Evolutionary conservation across 2,329 filamentous ascomycete species (phyloP).

Genomic region (Colletotrichum spinosum): DNA sequence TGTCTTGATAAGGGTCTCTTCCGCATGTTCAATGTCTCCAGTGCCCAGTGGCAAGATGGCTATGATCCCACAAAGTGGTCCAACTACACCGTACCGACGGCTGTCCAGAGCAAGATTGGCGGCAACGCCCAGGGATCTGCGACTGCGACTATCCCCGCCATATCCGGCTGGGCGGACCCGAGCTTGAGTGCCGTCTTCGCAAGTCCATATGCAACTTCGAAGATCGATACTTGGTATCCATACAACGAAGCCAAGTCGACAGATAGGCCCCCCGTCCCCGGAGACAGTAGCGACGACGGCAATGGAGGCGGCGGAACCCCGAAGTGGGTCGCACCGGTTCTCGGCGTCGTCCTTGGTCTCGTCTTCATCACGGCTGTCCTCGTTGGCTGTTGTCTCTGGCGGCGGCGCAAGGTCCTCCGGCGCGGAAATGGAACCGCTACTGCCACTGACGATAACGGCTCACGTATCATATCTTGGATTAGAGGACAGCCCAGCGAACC

Average conservation of each 20-base stretch:
- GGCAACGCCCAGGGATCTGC: constrained; percentile 75
- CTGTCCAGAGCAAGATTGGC: constrained; percentile 74
- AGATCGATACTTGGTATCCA: constrained; percentile 71
- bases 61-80: constrained; percentile 75
- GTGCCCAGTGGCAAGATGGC: constrained; percentile 73
- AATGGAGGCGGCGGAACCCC: constrained; percentile 57
- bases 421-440: constrained; percentile 51
- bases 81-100: constrained; percentile 76
- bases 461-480: constrained; percentile 65
- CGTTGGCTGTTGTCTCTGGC: constrained; percentile 65
- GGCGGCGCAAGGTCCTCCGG: constrained; percentile 58
- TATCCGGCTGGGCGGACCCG: constrained; percentile 64
- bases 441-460: constrained; percentile 58
- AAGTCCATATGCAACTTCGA: constrained; percentile 64
- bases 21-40: constrained; percentile 79
- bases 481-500: constrained; percentile 54
- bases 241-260: constrained; percentile 57
- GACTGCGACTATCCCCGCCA: constrained; percentile 73
- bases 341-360: constrained; percentile 71
- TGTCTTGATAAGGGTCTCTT: constrained; percentile 67
- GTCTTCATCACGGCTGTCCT: constrained; percentile 65
- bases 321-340: constrained; percentile 69
- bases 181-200: constrained; percentile 66
- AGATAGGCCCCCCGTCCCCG: constrained; percentile 39
- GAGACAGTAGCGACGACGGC: constrained; percentile 31